These are phyloP conservation scores for Nidularia sp. DNA, from an alignment of 768 basidiomycete species.

Conservation along the genomic window DNA sequence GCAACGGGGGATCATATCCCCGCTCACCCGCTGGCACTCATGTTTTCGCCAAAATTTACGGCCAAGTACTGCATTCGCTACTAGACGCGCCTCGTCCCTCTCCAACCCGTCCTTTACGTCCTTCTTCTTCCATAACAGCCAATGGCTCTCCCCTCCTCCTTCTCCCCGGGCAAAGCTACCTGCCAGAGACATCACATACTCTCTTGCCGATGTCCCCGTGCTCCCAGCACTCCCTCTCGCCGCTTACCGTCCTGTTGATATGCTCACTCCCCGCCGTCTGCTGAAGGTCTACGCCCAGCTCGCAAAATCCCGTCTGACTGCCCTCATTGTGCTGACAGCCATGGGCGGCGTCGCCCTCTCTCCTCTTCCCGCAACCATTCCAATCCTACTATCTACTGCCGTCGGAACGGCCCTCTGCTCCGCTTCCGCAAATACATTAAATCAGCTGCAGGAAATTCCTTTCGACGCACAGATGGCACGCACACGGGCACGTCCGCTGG, in stretches of 20 bases:
- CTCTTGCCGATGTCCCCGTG: conserved; percentile 6
- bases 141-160: conserved; percentile 33
- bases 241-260: conserved; percentile 30
- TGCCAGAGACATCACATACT: conserved; percentile 2
- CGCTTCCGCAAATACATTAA: conserved; percentile 90
- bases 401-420: conserved; percentile 88
- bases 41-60: neutral
- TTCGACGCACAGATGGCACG: conserved; percentile 96
- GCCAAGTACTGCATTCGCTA: neutral
- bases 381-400: conserved; percentile 82
- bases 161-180: neutral
- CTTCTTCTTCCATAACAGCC: conserved; percentile 63
- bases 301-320: conserved; percentile 79
- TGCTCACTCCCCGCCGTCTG: conserved; percentile 47
- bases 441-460: conserved; percentile 92
- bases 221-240: conserved; percentile 13
- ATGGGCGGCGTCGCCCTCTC: conserved; percentile 93
- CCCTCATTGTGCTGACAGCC: conserved; percentile 82
- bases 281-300: conserved; percentile 74
- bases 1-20: neutral
- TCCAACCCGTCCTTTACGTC: conserved; percentile 35
- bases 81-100: conserved; percentile 3
- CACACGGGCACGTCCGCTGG: conserved; percentile 84
- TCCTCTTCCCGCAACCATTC: conserved; percentile 79
- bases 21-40: neutral